Base-by-base conservation (phyloP, 1,284 basidiomycete species). In the Sporisorium graminicola region DNA sequence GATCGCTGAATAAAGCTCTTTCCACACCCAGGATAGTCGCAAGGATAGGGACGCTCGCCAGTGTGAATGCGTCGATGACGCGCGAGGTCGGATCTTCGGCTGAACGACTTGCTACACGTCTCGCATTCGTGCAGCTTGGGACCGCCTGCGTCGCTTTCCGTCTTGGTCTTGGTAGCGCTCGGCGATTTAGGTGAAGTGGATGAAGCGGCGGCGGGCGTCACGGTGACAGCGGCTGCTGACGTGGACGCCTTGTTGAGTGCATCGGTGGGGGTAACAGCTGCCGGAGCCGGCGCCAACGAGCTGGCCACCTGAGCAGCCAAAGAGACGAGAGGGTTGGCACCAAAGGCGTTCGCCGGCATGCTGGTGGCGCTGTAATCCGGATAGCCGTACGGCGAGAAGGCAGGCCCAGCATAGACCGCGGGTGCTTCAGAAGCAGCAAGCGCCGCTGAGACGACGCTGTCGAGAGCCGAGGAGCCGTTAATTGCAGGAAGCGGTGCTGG, bases 41-140 rank as follows among this genome's bases (percentile, higher is more conserved):
- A 87, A 8, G 83, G 85, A 60, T 92, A 94, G 3, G 93, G 93
- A 54, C 93, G 90, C 85, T 95, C 93, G 31, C 93, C 94, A 0
- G 93, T 94, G 82, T 95, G 93, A 87, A 94, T 94, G 57, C 93
- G 90, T 88, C 90, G 91, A 84, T 95, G 93, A 20, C 83, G 74
- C 16, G 82, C 82, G 37, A 85, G 61, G 52, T 85, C 83, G 14
- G 83, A 85, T 31, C 83, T 67, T 35, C 83, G 75, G 59, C 81
- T 83, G 59, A 85, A 85, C 18, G 82, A 80, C 73, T 85, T 85
- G 52, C 67, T 75, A 59, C 83, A 85, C 14, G 77, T 74, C 57
- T 82, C 83, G 66, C 82, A 85, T 33, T 78, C 79, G 61, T 85
- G 83, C 58, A 82, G 65, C 65, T 84, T 85, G 40, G 82, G 82